Percentiles rank a stretch among this genome's conserved stretches.
phyloP scores from a whole-genome alignment of 495 filamentous ascomycete genomes.

The Apiosordaria backusii region DNA sequence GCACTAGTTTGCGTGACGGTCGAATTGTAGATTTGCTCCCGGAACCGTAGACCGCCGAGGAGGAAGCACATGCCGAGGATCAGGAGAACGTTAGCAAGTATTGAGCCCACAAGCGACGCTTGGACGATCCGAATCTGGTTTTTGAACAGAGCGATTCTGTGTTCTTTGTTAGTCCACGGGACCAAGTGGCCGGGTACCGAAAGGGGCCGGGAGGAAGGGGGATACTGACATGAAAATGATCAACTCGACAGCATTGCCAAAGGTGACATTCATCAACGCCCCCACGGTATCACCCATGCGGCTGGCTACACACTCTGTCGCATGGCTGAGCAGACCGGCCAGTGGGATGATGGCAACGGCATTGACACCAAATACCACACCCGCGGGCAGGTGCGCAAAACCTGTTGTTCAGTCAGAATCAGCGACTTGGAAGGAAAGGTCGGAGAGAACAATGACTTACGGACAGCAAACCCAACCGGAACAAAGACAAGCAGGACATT shows the following conservation, averaged over 20 bases:
- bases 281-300: slow-evolving; percentile 77
- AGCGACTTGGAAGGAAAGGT: slow-evolving; percentile 23
- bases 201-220: background rate
- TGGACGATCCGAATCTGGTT: slow-evolving; percentile 88
- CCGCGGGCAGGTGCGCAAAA: slow-evolving; percentile 19
- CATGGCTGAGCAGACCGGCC: slow-evolving; percentile 72
- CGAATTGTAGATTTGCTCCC: slow-evolving; percentile 92
- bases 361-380: slow-evolving; percentile 55
- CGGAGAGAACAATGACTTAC: slow-evolving; percentile 39
- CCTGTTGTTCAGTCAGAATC: slow-evolving; percentile 7
- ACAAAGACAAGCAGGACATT: slow-evolving; percentile 79
- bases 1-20: slow-evolving; percentile 95
- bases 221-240: slow-evolving; percentile 31
- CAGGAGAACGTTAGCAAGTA: slow-evolving; percentile 80
- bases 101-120: slow-evolving; percentile 82
- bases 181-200: too few relatives aligned
- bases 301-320: slow-evolving; percentile 76
- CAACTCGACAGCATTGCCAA: slow-evolving; percentile 75
- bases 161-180: slow-evolving; percentile 22
- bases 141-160: slow-evolving; percentile 65
- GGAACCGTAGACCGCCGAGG: slow-evolving; percentile 78
- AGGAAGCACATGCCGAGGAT: slow-evolving; percentile 91
- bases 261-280: slow-evolving; percentile 80
- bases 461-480: slow-evolving; percentile 68
- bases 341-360: slow-evolving; percentile 79